Evolutionary conservation across 805 yeast genomes (phyloP).

Genomic region (Yamadazyma endophytica): DNA sequence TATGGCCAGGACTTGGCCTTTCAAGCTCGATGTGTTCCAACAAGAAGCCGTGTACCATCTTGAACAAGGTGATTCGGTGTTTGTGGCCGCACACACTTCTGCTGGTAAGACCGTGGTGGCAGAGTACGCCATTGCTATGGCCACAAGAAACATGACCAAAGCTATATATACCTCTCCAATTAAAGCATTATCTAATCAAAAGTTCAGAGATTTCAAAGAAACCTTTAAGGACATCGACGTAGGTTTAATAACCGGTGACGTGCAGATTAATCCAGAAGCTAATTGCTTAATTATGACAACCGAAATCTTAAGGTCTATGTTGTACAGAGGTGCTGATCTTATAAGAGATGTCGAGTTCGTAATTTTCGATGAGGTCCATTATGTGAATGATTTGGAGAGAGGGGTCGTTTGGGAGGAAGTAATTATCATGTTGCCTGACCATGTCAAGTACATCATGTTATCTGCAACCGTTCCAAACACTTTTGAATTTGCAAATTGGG

Average conservation of each 20-base stretch:
- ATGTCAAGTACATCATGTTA: constrained; percentile 82
- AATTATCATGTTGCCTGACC: constrained; percentile 95
- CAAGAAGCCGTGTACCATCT: constrained; percentile 95
- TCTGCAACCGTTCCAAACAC: constrained; percentile 99
- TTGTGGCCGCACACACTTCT: constrained; percentile 98
- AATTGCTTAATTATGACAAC: constrained; percentile 97
- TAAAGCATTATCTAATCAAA: constrained; percentile 85
- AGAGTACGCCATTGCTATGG: constrained; percentile 97
- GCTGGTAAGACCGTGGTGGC: constrained; percentile 99
- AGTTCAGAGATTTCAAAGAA: constrained; percentile 81
- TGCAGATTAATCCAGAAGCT: constrained; percentile 95
- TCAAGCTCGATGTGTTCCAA: constrained; percentile 90
- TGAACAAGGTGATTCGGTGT: constrained; percentile 97
- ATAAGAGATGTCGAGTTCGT: constrained; percentile 97
- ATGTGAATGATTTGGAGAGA: constrained; percentile 93
- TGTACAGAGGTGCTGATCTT: constrained; percentile 93
- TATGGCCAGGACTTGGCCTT: constrained; percentile 93
- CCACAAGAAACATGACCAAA: constrained; percentile 91
- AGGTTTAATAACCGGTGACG: constrained; percentile 98
- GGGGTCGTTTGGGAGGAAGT: constrained; percentile 99
- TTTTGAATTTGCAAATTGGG: constrained; percentile 94
- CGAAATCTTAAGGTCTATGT: constrained; percentile 91
- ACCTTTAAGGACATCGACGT: constrained; percentile 79
- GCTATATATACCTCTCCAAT: constrained; percentile 96
- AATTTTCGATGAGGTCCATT: constrained; percentile 96